Conservation (phyloP, 345 rosid species). For the Iberis pinnata region DNA sequence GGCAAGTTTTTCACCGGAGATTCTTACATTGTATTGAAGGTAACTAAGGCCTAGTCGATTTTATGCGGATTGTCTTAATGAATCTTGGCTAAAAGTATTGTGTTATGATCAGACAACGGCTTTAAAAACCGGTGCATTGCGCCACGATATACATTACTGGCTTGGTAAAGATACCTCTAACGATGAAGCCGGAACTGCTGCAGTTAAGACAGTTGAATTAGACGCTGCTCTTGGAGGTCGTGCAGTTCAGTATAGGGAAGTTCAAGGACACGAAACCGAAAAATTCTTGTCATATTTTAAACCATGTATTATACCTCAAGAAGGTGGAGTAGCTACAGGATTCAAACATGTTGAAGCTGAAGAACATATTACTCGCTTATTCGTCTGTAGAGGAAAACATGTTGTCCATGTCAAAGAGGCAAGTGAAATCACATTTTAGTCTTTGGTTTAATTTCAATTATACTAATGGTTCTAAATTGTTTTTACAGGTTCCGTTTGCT, state of each 20-base stretch:
- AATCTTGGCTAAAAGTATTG: not conserved
- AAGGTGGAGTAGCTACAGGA: constrained; percentile 89
- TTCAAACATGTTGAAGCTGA: constrained; percentile 77
- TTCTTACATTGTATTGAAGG: constrained; percentile 89
- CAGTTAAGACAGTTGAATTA: constrained; percentile 88
- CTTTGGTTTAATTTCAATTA: not conserved
- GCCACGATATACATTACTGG: constrained; percentile 90
- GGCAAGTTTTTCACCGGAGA: constrained; percentile 96
- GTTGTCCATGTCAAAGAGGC: constrained; percentile 94
- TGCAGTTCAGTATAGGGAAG: constrained; percentile 98
- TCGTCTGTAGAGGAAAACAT: constrained; percentile 88
- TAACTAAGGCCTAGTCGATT: constrained; percentile 21
- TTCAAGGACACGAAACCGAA: constrained; percentile 92
- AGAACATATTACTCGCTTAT: constrained; percentile 74
- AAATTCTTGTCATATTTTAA: constrained; percentile 87
- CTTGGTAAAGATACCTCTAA: constrained; percentile 73
- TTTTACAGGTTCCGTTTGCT: constrained; percentile 75
- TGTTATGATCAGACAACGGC: constrained; percentile 53
- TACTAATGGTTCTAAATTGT: constrained; percentile 11
- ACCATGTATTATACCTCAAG: constrained; percentile 94
- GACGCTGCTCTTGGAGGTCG: constrained; percentile 99
- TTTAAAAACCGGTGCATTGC: constrained; percentile 63
- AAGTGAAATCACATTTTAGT: constrained; percentile 28
- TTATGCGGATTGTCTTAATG: not conserved
- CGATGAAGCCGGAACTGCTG: constrained; percentile 94